These are phyloP conservation scores for Ascocoryne sarcoides DNA, from an alignment of 2,329 filamentous ascomycete genomes.

Conservation along the genomic window DNA sequence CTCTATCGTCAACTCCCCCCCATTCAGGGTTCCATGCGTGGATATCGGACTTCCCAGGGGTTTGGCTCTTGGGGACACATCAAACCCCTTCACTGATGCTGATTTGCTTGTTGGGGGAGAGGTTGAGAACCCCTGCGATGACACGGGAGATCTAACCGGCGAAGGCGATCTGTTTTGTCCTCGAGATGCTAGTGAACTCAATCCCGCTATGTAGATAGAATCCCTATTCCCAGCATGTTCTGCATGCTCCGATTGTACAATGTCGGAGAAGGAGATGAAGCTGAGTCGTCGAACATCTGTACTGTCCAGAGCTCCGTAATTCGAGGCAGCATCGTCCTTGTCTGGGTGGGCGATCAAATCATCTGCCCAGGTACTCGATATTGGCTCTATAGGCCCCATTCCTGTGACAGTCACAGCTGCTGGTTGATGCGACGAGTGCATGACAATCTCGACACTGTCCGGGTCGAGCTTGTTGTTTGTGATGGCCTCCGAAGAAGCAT, in stretches of 20 bases:
- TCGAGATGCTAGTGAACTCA: conserved; percentile 48
- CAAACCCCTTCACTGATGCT: conserved; percentile 64
- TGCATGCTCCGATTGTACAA: conserved; percentile 77
- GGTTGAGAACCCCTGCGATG: conserved; percentile 57
- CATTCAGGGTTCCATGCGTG: conserved; percentile 42
- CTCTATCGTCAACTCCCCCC: conserved; percentile 75
- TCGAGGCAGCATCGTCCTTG: conserved; percentile 57
- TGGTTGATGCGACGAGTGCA: conserved; percentile 74
- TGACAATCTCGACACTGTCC: conserved; percentile 88
- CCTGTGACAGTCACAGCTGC: conserved; percentile 60
- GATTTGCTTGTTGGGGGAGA: conserved; percentile 72
- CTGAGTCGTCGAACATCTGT: conserved; percentile 75
- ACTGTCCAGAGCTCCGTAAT: conserved; percentile 69
- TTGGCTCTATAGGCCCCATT: conserved; percentile 30
- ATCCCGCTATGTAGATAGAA: conserved; percentile 58
- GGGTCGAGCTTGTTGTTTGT: conserved; percentile 79
- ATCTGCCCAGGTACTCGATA: conserved; percentile 29
- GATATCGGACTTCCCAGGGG: conserved; percentile 56
- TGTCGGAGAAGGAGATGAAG: conserved; percentile 95
- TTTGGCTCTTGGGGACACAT: conserved; percentile 52
- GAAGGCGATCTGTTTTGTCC: conserved; percentile 63
- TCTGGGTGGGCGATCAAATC: conserved; percentile 44
- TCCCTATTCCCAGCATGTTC: conserved; percentile 55
- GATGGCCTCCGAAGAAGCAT: conserved; percentile 86
- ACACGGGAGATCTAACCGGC: conserved; percentile 70